phyloP scores from a whole-genome alignment of 208 protist species.

The Leishmania lainsoni region DNA sequence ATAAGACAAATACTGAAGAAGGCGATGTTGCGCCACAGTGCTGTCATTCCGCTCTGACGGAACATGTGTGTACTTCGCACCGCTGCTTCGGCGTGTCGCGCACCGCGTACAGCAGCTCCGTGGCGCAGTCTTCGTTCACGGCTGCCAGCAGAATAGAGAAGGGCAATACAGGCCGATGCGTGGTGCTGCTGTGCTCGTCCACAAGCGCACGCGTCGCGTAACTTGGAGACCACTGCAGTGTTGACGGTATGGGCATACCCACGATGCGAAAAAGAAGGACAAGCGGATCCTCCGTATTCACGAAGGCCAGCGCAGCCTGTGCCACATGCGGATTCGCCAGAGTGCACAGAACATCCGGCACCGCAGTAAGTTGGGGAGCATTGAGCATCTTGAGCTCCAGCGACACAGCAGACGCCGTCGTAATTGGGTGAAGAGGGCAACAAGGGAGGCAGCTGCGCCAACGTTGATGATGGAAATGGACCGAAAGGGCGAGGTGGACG shows the following conservation, averaged over 20 bases:
- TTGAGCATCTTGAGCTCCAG: conserved; percentile 3
- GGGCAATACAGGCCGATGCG: conserved; percentile 16
- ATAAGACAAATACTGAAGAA: background rate
- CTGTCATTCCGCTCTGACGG: background rate
- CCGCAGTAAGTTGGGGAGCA: conserved; percentile 17
- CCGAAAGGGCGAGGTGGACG: background rate
- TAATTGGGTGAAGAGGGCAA: background rate
- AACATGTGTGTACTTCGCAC: background rate
- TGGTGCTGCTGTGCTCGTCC: conserved; percentile 2
- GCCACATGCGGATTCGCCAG: conserved; percentile 1
- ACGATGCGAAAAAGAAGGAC: conserved; percentile 19
- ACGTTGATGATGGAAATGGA: background rate
- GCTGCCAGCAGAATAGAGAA: conserved; percentile 48
- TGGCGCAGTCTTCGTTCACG: conserved; percentile 66
- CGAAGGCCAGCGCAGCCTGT: conserved; percentile 31
- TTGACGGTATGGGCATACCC: background rate
- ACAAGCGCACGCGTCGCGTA: conserved; percentile 22
- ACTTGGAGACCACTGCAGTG: conserved; percentile 7
- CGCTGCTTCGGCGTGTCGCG: conserved; percentile 4
- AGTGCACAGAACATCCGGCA: conserved; percentile 3
- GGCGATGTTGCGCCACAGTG: background rate
- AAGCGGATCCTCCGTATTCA: conserved; percentile 32
- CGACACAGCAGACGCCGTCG: background rate
- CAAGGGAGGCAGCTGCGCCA: background rate
- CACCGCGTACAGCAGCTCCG: conserved; percentile 65